These are phyloP conservation scores for Arthroderma sp. DNA, from an alignment of 2,329 filamentous ascomycete genomes.

Conservation along the genomic window DNA sequence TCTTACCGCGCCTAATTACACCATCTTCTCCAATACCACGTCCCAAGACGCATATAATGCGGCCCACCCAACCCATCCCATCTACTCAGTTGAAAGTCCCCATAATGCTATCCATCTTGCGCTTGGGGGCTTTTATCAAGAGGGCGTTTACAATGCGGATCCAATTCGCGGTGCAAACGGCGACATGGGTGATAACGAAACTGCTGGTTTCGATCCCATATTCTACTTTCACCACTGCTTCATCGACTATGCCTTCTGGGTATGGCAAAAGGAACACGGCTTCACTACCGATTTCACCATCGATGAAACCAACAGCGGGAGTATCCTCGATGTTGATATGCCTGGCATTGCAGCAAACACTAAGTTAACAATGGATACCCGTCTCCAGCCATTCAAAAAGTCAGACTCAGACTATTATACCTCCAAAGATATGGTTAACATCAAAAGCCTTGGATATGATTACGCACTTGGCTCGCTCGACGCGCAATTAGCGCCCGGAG, in stretches of 20 bases:
- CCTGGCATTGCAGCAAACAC: neutral
- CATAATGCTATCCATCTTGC: neutral
- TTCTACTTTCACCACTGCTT: constrained; percentile 23
- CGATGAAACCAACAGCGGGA: neutral
- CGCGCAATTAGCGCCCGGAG: neutral
- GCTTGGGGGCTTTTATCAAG: neutral
- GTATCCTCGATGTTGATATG: neutral
- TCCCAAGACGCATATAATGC: constrained; percentile 14
- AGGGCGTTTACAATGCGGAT: neutral
- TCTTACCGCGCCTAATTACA: constrained; percentile 21
- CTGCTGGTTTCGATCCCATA: constrained; percentile 21
- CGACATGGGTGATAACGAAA: constrained; percentile 25
- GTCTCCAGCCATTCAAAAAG: neutral
- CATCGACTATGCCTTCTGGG: constrained; percentile 20
- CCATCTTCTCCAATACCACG: constrained; percentile 21
- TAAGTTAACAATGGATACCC: neutral
- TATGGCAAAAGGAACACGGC: constrained; percentile 16
- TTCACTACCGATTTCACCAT: neutral
- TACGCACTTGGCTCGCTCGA: neutral
- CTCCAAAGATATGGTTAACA: neutral
- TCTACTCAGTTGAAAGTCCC: neutral
- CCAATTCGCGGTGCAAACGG: constrained; percentile 15
- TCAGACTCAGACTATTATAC: neutral
- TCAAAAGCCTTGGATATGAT: neutral
- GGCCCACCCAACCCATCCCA: constrained; percentile 1